These are phyloP conservation scores for Filobasidium floriforme DNA, from an alignment of 768 basidiomycete species.

Conservation along the genomic window DNA sequence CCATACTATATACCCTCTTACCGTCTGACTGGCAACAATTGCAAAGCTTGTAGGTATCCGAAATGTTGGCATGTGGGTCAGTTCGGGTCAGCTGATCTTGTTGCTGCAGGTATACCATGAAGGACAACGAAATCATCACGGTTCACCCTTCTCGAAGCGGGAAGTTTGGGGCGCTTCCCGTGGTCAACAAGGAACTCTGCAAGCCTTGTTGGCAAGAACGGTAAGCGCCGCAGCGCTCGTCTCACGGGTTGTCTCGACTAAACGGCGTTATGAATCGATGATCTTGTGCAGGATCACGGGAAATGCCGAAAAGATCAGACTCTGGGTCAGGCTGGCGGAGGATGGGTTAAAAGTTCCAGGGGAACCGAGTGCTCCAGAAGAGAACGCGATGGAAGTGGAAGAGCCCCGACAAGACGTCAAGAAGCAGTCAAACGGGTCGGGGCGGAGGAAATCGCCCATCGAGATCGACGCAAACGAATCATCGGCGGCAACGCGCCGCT, in stretches of 20 bases:
- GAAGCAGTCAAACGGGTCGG: too few species aligned
- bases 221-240: background rate
- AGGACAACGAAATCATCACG: background rate
- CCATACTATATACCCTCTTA: background rate
- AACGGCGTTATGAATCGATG: too few species aligned
- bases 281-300: background rate
- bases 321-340: too few species aligned
- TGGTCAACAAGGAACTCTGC: background rate
- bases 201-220: slow-evolving; percentile 3
- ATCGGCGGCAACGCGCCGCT: background rate
- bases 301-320: background rate
- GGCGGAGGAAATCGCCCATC: too few species aligned
- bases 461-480: too few species aligned
- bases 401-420: too few species aligned
- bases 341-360: too few species aligned
- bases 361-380: too few species aligned
- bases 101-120: background rate
- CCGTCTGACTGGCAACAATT: background rate
- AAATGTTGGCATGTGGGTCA: background rate
- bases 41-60: background rate
- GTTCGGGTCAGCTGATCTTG: background rate
- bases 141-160: background rate
- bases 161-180: background rate
- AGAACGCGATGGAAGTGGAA: too few species aligned
- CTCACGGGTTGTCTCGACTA: background rate